Conservation (phyloP, 2,329 filamentous ascomycete species). For the Monilinia polystroma region DNA sequence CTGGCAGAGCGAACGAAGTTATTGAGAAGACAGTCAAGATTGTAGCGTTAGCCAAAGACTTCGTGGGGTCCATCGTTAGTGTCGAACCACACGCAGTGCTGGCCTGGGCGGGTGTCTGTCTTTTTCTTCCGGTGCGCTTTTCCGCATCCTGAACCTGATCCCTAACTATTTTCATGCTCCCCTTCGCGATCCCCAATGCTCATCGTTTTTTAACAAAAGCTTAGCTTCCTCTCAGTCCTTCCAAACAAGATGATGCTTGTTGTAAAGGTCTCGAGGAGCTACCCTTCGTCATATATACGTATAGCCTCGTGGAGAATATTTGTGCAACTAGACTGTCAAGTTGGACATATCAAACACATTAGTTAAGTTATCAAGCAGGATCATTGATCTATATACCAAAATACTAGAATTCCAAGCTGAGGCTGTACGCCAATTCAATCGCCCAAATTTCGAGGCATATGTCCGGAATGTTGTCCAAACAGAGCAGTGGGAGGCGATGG, state of each 20-base stretch:
- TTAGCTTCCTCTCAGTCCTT: slow-evolving; percentile 6
- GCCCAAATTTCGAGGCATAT: not conserved
- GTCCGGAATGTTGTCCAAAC: not conserved
- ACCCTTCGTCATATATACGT: not conserved
- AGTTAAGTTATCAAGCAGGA: not conserved
- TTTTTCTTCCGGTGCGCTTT: not conserved
- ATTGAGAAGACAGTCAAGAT: slow-evolving; percentile 1
- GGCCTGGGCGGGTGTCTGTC: slow-evolving; percentile 16
- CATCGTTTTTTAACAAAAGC: not conserved
- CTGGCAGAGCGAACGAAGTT: not conserved
- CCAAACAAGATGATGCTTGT: slow-evolving; percentile 1
- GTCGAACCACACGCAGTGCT: slow-evolving; percentile 4
- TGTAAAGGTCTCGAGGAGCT: not conserved
- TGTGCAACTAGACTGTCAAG: not conserved
- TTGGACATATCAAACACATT: not conserved
- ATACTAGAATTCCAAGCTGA: slow-evolving; percentile 10
- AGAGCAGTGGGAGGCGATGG: not conserved
- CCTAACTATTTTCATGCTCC: no score
- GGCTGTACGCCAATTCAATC: not conserved
- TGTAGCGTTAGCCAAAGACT: not conserved
- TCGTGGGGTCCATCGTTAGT: not conserved
- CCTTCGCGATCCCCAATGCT: not conserved
- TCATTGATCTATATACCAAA: slow-evolving; percentile 8
- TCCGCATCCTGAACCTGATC: not conserved
- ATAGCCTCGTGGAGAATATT: slow-evolving; percentile 4